A percentile compares a stretch with the other conserved stretches of the same genome.
Conservation (phyloP, 1,284 basidiomycete genomes). For the Tausonia pullulans region DNA sequence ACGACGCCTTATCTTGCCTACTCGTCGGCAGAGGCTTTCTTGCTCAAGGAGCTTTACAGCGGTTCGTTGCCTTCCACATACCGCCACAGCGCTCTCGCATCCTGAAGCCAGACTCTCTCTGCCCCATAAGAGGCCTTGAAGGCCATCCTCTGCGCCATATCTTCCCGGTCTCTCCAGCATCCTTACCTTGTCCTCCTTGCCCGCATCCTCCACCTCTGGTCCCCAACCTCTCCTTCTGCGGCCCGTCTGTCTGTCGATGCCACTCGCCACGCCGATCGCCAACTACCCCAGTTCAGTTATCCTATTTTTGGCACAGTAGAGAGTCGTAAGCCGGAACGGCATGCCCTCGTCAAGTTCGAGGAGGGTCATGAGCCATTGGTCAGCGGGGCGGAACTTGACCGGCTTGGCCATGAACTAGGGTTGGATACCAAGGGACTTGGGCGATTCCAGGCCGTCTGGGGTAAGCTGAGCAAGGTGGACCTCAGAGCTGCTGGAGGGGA, state of each 20-base stretch:
- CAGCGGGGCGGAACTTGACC: background rate
- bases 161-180: constrained; percentile 1
- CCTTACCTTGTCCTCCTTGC: constrained; percentile 1
- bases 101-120: background rate
- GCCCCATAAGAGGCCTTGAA: constrained; percentile 5
- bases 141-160: constrained; percentile 6
- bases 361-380: background rate
- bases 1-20: constrained; percentile 5
- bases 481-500: background rate
- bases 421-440: constrained; percentile 6
- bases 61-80: background rate
- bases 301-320: background rate
- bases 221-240: background rate
- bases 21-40: background rate
- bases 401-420: background rate
- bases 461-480: background rate
- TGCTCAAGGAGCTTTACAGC: background rate
- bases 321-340: background rate
- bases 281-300: background rate
- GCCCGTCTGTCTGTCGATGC: background rate
- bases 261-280: background rate
- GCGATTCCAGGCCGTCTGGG: constrained; percentile 3
- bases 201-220: background rate
- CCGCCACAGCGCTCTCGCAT: background rate
- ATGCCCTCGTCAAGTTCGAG: too few species aligned